Conservation (phyloP, 345 rosid genomes). For the Aquilaria yunnanensis region DNA sequence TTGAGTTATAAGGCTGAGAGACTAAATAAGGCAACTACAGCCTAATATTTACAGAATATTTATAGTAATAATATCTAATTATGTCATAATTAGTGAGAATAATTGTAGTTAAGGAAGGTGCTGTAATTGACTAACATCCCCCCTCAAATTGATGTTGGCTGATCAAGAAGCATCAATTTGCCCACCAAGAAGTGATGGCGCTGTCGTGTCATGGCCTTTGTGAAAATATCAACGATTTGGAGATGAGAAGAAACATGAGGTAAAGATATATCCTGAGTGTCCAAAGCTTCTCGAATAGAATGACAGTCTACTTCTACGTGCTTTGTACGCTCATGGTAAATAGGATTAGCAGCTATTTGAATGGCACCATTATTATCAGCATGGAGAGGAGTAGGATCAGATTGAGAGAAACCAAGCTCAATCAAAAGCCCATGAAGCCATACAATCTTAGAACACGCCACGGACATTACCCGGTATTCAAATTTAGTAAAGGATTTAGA, state of each 20-base stretch:
- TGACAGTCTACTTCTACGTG: constrained; percentile 11
- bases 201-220: not conserved
- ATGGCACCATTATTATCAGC: not conserved
- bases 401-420: constrained; percentile 1
- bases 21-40: no score
- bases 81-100: not conserved
- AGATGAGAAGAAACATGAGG: constrained; percentile 1
- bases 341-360: no score
- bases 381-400: not conserved
- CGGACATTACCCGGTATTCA: constrained; percentile 2
- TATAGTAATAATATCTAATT: no score
- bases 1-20: no score
- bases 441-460: not conserved
- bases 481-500: constrained; percentile 4
- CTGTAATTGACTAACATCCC: not conserved
- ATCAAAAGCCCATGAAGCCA: not conserved
- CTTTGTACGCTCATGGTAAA: not conserved
- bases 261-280: not conserved
- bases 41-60: no score
- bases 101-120: not conserved
- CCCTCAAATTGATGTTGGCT: no score
- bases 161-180: not conserved
- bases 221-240: not conserved
- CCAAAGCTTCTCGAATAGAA: not conserved
- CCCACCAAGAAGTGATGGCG: not conserved